A percentile compares a stretch with the other conserved stretches of the same genome.
These are phyloP conservation scores for Pelargonium australe DNA, from an alignment of 441 rosid genomes.

Conservation along the genomic window DNA sequence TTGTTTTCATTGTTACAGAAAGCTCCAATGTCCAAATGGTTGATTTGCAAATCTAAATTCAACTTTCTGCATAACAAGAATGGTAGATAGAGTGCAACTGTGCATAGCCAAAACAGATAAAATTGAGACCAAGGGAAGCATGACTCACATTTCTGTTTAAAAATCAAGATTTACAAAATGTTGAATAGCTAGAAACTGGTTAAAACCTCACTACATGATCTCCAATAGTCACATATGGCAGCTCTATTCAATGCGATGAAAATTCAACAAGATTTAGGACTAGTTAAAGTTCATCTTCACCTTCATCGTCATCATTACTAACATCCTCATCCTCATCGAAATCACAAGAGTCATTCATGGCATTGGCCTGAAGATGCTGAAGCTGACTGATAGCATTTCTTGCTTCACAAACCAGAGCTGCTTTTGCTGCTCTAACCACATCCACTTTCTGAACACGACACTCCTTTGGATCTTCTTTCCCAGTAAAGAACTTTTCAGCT, in stretches of 20 bases:
- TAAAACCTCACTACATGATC: not conserved
- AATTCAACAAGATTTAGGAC: not conserved
- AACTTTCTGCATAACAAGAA: not conserved
- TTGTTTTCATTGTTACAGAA: no score
- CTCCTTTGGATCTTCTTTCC: slow-evolving; percentile 37
- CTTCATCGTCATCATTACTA: slow-evolving; percentile 33
- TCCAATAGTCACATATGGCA: not conserved
- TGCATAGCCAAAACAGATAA: not conserved
- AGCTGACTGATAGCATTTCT: slow-evolving; percentile 55
- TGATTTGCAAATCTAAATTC: not conserved
- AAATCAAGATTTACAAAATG: not conserved
- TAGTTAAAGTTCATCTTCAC: slow-evolving; percentile 21
- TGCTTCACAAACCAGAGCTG: slow-evolving; percentile 46
- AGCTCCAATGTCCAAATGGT: not conserved
- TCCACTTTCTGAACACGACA: slow-evolving; percentile 20
- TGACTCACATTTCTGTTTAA: slow-evolving; percentile 5
- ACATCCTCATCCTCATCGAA: slow-evolving; percentile 19
- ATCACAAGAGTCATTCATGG: slow-evolving; percentile 31
- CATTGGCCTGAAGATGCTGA: slow-evolving; percentile 28
- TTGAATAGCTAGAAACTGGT: not conserved
- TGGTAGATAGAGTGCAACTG: not conserved
- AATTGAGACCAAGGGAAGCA: not conserved
- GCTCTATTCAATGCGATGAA: not conserved
- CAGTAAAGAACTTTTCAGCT: slow-evolving; percentile 15
- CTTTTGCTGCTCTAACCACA: slow-evolving; percentile 50